Conservation (phyloP, 768 basidiomycete species). For the Xerocomellus chrysenteron region DNA sequence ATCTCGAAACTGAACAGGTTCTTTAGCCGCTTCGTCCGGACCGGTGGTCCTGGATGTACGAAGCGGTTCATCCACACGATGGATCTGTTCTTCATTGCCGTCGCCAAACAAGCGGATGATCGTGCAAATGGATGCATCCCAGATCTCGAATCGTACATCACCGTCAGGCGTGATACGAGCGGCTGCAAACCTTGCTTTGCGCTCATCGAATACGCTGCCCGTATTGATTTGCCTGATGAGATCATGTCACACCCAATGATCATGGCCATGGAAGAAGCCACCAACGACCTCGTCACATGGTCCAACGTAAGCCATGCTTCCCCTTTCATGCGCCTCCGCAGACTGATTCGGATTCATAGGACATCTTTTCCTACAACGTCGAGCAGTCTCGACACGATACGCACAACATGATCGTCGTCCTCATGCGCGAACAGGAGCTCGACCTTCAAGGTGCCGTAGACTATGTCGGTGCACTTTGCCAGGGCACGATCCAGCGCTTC, state of each 20-base stretch:
- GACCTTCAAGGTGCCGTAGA: conserved; percentile 62
- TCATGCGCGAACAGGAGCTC: conserved; percentile 60
- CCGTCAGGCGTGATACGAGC: conserved; percentile 52
- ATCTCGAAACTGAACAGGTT: conserved; percentile 28
- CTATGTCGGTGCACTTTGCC: conserved; percentile 61
- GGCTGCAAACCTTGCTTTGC: conserved; percentile 52
- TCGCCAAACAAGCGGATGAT: conserved; percentile 44
- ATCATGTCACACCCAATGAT: conserved; percentile 53
- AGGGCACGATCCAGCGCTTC: conserved; percentile 53
- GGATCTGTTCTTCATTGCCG: conserved; percentile 42
- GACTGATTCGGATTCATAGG: conserved; percentile 37
- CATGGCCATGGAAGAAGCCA: conserved; percentile 42
- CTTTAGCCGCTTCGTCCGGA: conserved; percentile 37
- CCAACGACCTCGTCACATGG: conserved; percentile 54
- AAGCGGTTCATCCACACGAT: conserved; percentile 42
- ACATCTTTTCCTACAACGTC: conserved; percentile 74
- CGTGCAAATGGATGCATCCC: conserved; percentile 37
- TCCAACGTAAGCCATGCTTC: conserved; percentile 36
- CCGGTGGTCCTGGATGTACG: conserved; percentile 40
- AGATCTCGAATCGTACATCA: conserved; percentile 54
- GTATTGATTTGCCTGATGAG: conserved; percentile 52
- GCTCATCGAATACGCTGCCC: conserved; percentile 53
- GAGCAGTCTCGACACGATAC: conserved; percentile 70
- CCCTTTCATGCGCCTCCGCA: not conserved
- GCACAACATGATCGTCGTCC: conserved; percentile 71